These are phyloP conservation scores for Neurospora sp. DNA, from an alignment of 495 filamentous ascomycete genomes.

Conservation along the genomic window DNA sequence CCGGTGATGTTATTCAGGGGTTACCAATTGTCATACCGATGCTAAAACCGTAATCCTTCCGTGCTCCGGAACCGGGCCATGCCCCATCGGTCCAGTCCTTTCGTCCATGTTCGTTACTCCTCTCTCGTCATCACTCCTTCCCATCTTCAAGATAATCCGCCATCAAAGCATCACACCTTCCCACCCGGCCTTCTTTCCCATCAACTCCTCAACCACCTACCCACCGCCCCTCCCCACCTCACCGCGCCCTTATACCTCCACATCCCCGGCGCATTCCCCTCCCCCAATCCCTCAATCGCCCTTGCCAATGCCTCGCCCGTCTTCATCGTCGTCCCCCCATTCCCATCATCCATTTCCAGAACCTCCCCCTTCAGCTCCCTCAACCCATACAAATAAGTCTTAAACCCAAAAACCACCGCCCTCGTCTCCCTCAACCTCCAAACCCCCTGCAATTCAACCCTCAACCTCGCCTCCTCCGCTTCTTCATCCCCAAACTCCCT, in stretches of 20 bases:
- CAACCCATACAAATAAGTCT: constrained; percentile 69
- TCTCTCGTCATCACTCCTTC: background rate
- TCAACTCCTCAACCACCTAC: background rate
- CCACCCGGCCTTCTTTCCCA: background rate
- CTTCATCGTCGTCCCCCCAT: constrained; percentile 71
- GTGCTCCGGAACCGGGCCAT: background rate
- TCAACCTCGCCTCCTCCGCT: constrained; percentile 41
- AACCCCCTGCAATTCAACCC: constrained; percentile 69
- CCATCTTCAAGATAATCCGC: background rate
- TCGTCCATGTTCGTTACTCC: background rate
- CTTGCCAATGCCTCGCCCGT: constrained; percentile 50
- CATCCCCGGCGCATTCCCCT: constrained; percentile 58
- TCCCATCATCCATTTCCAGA: constrained; percentile 45
- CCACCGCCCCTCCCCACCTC: constrained; percentile 54
- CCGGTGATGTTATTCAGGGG: background rate
- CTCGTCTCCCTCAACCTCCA: constrained; percentile 56
- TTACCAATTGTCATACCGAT: background rate
- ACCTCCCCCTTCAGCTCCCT: constrained; percentile 60
- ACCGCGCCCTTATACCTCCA: constrained; percentile 57
- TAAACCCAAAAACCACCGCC: constrained; percentile 66
- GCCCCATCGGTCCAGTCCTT: background rate
- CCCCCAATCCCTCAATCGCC: constrained; percentile 63
- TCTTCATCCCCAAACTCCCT: constrained; percentile 40
- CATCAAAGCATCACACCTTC: background rate
- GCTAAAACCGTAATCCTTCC: background rate